These are phyloP conservation scores for Fraxinus excelsior DNA, from an alignment of 257 asterid species.

Conservation along the genomic window DNA sequence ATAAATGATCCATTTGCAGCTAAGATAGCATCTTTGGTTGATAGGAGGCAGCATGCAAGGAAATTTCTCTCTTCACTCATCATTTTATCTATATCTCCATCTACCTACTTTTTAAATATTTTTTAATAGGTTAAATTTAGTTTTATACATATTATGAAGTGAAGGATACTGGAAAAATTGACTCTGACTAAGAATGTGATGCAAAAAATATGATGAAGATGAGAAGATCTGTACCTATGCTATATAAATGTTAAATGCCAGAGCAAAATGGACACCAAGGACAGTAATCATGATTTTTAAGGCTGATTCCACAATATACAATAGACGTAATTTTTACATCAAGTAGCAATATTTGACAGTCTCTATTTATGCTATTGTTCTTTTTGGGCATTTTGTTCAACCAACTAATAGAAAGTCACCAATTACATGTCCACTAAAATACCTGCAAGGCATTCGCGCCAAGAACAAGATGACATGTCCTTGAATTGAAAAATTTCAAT, in stretches of 20 bases:
- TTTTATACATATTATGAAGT: neutral
- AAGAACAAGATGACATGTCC: slow-evolving; percentile 97
- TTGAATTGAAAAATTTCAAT: slow-evolving; percentile 87
- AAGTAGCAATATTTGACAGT: neutral
- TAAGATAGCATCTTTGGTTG: neutral
- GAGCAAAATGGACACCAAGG: neutral
- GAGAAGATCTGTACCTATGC: neutral
- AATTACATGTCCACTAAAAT: slow-evolving; percentile 5
- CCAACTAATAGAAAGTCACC: neutral
- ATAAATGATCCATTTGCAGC: neutral
- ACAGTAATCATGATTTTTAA: neutral
- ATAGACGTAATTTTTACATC: neutral
- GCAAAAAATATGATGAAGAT: neutral
- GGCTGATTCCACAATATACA: neutral
- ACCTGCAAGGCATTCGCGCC: slow-evolving; percentile 99
- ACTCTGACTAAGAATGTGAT: neutral
- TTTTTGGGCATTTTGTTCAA: neutral
- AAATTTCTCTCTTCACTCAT: neutral
- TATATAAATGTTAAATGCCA: neutral
- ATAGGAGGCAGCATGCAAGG: neutral
- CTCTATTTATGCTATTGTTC: neutral
- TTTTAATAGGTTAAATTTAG: neutral
- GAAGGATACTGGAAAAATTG: neutral
- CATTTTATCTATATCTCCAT: neutral
- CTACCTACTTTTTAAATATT: neutral